Evolutionary conservation across 257 asterid genomes (phyloP), one percentile per base, ranked within the genome.

Genomic region (Solanum paucissectum): DNA sequence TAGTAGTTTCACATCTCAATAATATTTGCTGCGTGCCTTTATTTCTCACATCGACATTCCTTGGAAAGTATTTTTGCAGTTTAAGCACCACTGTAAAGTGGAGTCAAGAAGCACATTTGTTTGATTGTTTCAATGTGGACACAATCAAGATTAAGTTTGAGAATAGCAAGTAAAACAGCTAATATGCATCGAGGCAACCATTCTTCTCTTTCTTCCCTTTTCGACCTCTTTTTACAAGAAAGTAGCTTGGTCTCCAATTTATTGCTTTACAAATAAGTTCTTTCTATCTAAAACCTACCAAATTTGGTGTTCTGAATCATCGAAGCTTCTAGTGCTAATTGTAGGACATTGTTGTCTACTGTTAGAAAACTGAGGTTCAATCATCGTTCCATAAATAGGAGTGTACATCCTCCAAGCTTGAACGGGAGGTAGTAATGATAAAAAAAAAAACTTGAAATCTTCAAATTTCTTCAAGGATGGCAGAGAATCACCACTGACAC

Each of bases 401-500:
- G 29, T 81, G 42, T 29, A 44, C 38, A 29, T 46, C 27, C 68
- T 81, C 85, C 85, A 73, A 25, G 82, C 20, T 74, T 12, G 83
- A 49, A 82, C 6, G 49, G 71, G 58, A 82, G 21, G 69, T 58
- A 20, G 66, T 58, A 58, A 58, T 82, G 42, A 81, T 29, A 49
- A 82, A 20, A 32, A 37, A 25, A 18, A 60, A 36, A 46, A 44
- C 18, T 18, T 18, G 40, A 46, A 46, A 44, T 46, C 85, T 81
- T 81, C 68, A 46, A 81, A 42, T 74, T 94, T 98, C 98, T 91
- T 94, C 27, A 91, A 93, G 36, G 94, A 93, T 68, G 95, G 90
- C 33, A 71, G 9, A 71, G 92, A 92, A 85, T 87, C 94, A 60
- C 74, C 92, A 87, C 90, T 92, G 79, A 77, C 93, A 86, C 94